Percentiles rank a stretch among this genome's conserved stretches.
Evolutionary conservation across 257 asterid species (phyloP).

Genomic region (Fraxinus quadrangulata): DNA sequence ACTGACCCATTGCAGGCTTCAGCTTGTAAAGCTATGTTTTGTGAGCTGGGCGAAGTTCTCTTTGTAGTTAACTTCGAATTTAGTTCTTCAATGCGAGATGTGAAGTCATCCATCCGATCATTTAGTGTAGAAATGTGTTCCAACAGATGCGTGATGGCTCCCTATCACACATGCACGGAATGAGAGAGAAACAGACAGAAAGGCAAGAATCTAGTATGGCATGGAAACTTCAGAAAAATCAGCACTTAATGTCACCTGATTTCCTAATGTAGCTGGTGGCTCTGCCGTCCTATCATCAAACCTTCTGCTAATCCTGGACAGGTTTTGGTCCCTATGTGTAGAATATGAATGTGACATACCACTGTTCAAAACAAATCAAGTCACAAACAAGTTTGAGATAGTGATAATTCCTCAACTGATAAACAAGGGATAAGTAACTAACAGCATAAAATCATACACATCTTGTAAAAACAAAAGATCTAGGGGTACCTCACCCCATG

Average conservation of each 20-base stretch:
- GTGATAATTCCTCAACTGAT: slow-evolving; percentile 8
- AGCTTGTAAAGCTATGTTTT: slow-evolving; percentile 47
- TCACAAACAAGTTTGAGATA: slow-evolving; percentile 8
- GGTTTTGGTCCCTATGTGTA: slow-evolving; percentile 59
- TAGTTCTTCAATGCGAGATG: slow-evolving; percentile 72
- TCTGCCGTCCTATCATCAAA: slow-evolving; percentile 58
- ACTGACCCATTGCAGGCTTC: slow-evolving; percentile 81
- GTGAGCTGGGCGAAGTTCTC: slow-evolving; percentile 53
- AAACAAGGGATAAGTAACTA: neutral
- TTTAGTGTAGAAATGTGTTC: slow-evolving; percentile 85
- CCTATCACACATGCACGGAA: slow-evolving; percentile 38
- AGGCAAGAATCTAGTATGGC: neutral
- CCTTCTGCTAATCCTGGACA: slow-evolving; percentile 48
- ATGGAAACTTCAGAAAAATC: neutral
- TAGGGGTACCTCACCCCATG: neutral
- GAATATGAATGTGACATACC: slow-evolving; percentile 89
- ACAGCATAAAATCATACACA: neutral
- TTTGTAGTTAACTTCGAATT: slow-evolving; percentile 64
- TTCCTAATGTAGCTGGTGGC: slow-evolving; percentile 41
- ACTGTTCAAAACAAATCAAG: slow-evolving; percentile 38
- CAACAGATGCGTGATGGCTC: slow-evolving; percentile 66
- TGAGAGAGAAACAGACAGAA: neutral
- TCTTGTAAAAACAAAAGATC: slow-evolving; percentile 4
- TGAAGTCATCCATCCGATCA: slow-evolving; percentile 90
- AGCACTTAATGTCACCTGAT: slow-evolving; percentile 43